Conservation (phyloP, 306 rosid species). For the Dalbergia cultrata region DNA sequence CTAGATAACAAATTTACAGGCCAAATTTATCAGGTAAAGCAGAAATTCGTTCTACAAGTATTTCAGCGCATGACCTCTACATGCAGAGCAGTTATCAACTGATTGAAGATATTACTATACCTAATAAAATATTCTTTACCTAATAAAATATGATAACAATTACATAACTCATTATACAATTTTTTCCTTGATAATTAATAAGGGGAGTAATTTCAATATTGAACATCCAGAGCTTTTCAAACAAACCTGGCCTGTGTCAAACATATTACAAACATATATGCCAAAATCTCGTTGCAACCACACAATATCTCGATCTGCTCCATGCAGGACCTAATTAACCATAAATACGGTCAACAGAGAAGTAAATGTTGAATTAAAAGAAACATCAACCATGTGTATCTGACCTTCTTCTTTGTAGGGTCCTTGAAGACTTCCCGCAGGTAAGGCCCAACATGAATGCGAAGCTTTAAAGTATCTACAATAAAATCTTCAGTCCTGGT, state of each 20-base stretch:
- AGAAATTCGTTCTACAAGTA: constrained; percentile 22
- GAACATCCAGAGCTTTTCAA: constrained; percentile 26
- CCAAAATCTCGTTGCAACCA: constrained; percentile 99
- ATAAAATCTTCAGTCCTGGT: constrained; percentile 96
- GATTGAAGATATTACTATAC: constrained; percentile 20
- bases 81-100: constrained; percentile 25
- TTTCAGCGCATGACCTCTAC: neutral
- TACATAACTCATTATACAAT: constrained; percentile 11
- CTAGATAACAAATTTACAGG: constrained; percentile 26
- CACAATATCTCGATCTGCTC: constrained; percentile 90
- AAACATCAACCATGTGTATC: constrained; percentile 27
- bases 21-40: constrained; percentile 16
- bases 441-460: constrained; percentile 80
- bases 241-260: constrained; percentile 98
- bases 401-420: constrained; percentile 91
- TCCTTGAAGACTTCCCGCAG: constrained; percentile 94
- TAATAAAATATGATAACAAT: constrained; percentile 25
- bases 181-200: constrained; percentile 15
- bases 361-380: constrained; percentile 7
- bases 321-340: constrained; percentile 91
- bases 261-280: constrained; percentile 90
- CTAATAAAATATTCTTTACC: no score
- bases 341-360: constrained; percentile 42
- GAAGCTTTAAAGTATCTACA: constrained; percentile 90
- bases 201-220: constrained; percentile 23